Evolutionary conservation across 176 grass and related monocot genomes (phyloP).

Genomic region (Hsuehochloa calcarea): DNA sequence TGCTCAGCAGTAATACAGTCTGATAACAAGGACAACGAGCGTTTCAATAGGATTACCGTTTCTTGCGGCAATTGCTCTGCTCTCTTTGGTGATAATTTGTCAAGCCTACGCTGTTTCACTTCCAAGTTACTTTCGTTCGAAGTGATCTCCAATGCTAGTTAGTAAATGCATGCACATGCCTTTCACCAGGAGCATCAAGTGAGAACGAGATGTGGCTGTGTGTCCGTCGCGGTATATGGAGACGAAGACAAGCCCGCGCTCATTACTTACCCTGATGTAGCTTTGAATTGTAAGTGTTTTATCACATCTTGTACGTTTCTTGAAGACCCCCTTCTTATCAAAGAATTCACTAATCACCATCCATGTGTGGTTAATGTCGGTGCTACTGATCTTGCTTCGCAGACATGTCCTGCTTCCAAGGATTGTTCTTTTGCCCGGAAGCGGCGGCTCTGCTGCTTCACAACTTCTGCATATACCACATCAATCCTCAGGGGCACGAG

Average conservation of each 20-base stretch:
- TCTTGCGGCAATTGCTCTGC: neutral
- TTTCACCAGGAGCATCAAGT: constrained; percentile 66
- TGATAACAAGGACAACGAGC: neutral
- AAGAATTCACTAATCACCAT: neutral
- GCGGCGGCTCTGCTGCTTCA: constrained; percentile 64
- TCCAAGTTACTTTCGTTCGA: neutral
- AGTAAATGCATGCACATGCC: neutral
- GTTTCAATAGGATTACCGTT: neutral
- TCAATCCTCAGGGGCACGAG: constrained; percentile 88
- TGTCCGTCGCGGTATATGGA: constrained; percentile 63
- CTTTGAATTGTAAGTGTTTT: constrained; percentile 45
- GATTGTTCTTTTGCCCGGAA: constrained; percentile 78
- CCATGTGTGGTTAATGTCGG: neutral
- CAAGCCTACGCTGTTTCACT: neutral
- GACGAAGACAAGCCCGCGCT: constrained; percentile 66
- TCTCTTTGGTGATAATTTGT: neutral
- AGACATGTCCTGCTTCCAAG: constrained; percentile 93
- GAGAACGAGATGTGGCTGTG: constrained; percentile 52
- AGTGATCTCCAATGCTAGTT: neutral
- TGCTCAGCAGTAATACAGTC: neutral
- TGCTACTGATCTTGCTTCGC: constrained; percentile 9
- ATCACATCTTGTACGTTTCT: neutral
- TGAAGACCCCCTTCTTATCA: neutral
- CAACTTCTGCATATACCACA: constrained; percentile 90
- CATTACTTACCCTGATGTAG: constrained; percentile 71